Evolutionary conservation across 139 green algal genomes (phyloP).

Genomic region (Gonium pectorale): DNA sequence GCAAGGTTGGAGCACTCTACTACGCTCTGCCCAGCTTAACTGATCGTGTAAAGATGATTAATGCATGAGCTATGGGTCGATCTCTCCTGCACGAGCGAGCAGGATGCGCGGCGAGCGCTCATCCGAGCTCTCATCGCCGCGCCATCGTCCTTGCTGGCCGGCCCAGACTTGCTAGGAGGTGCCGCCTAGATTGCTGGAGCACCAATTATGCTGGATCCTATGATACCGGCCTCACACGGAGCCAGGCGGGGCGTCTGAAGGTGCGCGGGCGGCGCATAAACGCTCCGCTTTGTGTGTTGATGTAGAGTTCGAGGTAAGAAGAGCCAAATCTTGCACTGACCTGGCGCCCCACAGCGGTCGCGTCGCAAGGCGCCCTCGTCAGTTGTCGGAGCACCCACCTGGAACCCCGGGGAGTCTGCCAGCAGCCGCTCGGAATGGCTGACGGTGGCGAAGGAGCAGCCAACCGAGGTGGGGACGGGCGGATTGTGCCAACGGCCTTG

Average conservation of each 20-base stretch:
- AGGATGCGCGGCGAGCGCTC: too few species aligned
- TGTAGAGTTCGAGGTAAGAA: too few species aligned
- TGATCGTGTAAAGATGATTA: too few species aligned
- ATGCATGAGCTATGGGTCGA: too few species aligned
- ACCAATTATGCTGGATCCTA: not conserved
- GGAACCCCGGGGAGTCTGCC: not conserved
- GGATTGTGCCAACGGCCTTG: not conserved
- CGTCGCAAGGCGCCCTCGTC: not conserved
- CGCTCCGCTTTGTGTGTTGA: not conserved
- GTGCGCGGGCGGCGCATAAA: not conserved
- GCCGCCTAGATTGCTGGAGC: not conserved
- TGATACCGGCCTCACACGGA: constrained; percentile 17
- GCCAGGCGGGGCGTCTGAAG: constrained; percentile 4
- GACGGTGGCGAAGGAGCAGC: not conserved
- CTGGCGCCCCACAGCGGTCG: not conserved
- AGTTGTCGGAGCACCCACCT: not conserved
- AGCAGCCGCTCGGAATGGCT: constrained; percentile 28
- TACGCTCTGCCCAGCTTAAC: too few species aligned
- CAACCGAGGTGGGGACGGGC: not conserved
- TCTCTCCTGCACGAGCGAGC: too few species aligned
- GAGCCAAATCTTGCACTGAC: not conserved
- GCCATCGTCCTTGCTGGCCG: too few species aligned
- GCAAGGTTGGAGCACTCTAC: too few species aligned
- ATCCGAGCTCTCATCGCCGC: too few species aligned
- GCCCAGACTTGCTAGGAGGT: not conserved